A percentile compares a stretch with the other conserved stretches of the same genome.
Conservation (phyloP, 495 filamentous ascomycete species). For the Penicillium soppii region DNA sequence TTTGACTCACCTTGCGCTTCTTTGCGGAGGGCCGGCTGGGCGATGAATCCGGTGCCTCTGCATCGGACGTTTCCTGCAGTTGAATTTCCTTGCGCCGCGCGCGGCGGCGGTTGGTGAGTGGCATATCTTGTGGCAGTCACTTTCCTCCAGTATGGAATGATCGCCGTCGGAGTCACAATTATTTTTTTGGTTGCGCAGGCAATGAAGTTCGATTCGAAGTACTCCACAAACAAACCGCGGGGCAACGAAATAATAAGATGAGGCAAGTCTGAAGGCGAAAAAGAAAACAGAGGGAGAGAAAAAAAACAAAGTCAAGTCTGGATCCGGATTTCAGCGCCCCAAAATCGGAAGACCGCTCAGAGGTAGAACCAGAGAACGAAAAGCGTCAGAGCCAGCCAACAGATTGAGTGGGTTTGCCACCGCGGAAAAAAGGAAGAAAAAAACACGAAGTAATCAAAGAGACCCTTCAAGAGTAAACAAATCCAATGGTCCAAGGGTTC, state of each 20-base stretch:
- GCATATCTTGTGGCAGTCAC: conserved; percentile 32
- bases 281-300: conserved; percentile 23
- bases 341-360: conserved; percentile 26
- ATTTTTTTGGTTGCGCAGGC: conserved; percentile 1
- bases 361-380: conserved; percentile 39
- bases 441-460: conserved; percentile 1
- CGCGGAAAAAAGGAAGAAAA: conserved; percentile 15
- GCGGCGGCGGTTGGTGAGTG: conserved; percentile 52
- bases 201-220: conserved; percentile 5
- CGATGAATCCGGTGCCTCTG: conserved; percentile 61
- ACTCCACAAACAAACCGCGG: conserved; percentile 12
- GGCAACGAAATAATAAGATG: conserved; percentile 16
- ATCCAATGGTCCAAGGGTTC: not conserved
- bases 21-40: conserved; percentile 71
- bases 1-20: conserved; percentile 66
- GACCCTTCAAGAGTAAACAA: conserved; percentile 3
- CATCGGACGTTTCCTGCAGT: conserved; percentile 49
- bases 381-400: conserved; percentile 18
- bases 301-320: conserved; percentile 18
- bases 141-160: conserved; percentile 1
- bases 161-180: conserved; percentile 1
- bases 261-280: conserved; percentile 26
- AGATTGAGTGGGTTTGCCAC: conserved; percentile 36
- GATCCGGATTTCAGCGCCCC: conserved; percentile 29
- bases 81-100: conserved; percentile 50